Evolutionary conservation across 2,329 filamentous ascomycete genomes (phyloP), one percentile per base, ranked within the genome.

Genomic region (Sporothrix inflata): DNA sequence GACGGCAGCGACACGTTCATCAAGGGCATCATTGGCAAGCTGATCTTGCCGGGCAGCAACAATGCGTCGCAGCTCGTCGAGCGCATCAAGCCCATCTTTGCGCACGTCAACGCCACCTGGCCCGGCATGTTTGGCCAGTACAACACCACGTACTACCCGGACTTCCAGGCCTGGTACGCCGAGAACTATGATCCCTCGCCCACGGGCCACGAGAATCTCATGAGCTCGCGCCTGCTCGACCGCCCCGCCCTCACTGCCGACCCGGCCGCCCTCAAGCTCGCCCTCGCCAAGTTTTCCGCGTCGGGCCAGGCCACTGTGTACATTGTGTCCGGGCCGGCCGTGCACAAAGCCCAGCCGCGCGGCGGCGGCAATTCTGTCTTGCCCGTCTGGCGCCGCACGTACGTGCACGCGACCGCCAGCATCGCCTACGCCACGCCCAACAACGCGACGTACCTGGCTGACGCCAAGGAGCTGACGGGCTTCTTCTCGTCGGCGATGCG

Each of bases 161-260:
- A 81, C 14, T 77, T 76, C 70, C 72, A 73, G 47, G 73, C 68
- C 34, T 77, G 76, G 76, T 76, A 76, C 69, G 74, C 72, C 49
- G 68, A 75, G 30, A 75, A 77, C 71, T 76, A 74, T 69, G 76
- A 76, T 66, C 72, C 74, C 4, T 74, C 74, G 14, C 72, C 73
- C 2, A 73, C 74, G 11, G 75, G 76, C 19, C 60, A 73, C 49
- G 53, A 66, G 14, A 75, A 71, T 57, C 55, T 74, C 19, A 74
- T 75, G 71, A 73, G 74, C 55, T 71, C 69, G 53, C 83, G 82
- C 79, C 77, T 80, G 72, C 78, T 83, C 69, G 78, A 76, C 14
- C 79, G 80, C 63, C 19, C 69, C 2, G 75, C 75, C 1, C 51
- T 77, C n/a, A 73, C 73, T 1, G 53, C 38, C 11, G 74, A 77